Percentiles rank a stretch among this genome's conserved stretches.
Evolutionary conservation across 2,329 filamentous ascomycete genomes (phyloP).

Genomic region (Paradendryphiella salina): DNA sequence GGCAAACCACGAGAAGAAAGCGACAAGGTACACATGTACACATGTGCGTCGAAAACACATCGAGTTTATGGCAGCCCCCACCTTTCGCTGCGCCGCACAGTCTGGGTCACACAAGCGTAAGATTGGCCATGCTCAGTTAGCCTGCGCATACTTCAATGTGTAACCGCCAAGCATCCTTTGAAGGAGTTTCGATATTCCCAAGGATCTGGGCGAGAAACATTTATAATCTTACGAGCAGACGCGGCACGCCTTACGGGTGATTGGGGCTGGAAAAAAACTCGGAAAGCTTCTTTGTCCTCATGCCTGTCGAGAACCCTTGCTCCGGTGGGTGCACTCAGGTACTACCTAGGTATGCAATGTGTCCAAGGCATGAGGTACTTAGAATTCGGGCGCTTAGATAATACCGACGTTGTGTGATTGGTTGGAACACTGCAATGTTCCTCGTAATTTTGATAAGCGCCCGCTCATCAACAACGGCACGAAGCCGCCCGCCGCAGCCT

Average conservation of each 20-base stretch:
- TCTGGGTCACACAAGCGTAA: not conserved
- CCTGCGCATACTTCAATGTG: not conserved
- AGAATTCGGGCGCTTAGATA: not conserved
- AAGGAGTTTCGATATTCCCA: not conserved
- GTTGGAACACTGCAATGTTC: not conserved
- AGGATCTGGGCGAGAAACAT: not conserved
- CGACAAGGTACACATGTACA: not conserved
- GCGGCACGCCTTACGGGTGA: not conserved
- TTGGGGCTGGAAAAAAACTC: not conserved
- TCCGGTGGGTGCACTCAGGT: too few species aligned
- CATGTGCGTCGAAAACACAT: not conserved
- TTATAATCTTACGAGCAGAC: not conserved
- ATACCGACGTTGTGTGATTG: not conserved
- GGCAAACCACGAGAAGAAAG: not conserved
- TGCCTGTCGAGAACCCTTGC: too few species aligned
- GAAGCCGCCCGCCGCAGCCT: not conserved
- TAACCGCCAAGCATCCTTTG: not conserved
- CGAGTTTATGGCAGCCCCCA: constrained; percentile 1
- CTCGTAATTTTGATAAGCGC: not conserved
- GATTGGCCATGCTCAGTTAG: not conserved
- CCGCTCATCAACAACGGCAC: not conserved
- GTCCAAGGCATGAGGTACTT: not conserved
- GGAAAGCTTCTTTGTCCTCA: too few species aligned
- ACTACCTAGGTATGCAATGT: too few species aligned
- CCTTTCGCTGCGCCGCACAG: constrained; percentile 6